Evolutionary conservation across 1,284 basidiomycete genomes (phyloP), one percentile per base, ranked within the genome.

Genomic region (Malassezia sympodialis): DNA sequence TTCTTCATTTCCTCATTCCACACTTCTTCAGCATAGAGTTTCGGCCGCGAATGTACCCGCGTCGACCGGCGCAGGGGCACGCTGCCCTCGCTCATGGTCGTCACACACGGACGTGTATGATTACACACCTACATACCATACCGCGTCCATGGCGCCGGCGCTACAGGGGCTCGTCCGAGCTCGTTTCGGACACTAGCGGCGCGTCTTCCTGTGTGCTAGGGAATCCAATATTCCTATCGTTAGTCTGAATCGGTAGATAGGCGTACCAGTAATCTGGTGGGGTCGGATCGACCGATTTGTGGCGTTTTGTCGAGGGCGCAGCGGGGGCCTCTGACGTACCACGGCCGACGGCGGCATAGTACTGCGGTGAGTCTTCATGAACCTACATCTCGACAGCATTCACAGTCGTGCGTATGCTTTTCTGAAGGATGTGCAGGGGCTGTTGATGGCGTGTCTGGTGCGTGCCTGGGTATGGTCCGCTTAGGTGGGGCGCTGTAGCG

Each of bases 251-350:
- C 4, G 10, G 17, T 15, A 21, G 11, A 3, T 27, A 8, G 5
- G 19, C 55, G 23, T 52, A 57, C 55, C 55, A 57, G 21, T 57
- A 57, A 27, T 57, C 55, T 4, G 55, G 55, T 15, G 55, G 55
- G 5, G 55, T 57, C 0, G 55, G 49, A 23, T 57, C 44, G 3
- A 23, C 14, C 14, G 26, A 8, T 15, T n/a, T 23, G 24, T 27
- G 48, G 42, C 49, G 54, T 11, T 49, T 42, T 7, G 54, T 48
- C 1, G 46, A 35, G 4, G 12, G 28, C 6, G 42, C 12, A 4
- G 5, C 31, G 26, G 12, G 2, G 42, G 24, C 34, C 24, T 23
- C 42, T 15, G 23, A n/a, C n/a, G 50, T 3, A 24, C 28, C 5
- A 41, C 24, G 31, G 10, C 34, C 49, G 3, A 51, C 15, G 6